Evolutionary conservation across 2,329 filamentous ascomycete species (phyloP).

Genomic region (Corynespora cassiicola): DNA sequence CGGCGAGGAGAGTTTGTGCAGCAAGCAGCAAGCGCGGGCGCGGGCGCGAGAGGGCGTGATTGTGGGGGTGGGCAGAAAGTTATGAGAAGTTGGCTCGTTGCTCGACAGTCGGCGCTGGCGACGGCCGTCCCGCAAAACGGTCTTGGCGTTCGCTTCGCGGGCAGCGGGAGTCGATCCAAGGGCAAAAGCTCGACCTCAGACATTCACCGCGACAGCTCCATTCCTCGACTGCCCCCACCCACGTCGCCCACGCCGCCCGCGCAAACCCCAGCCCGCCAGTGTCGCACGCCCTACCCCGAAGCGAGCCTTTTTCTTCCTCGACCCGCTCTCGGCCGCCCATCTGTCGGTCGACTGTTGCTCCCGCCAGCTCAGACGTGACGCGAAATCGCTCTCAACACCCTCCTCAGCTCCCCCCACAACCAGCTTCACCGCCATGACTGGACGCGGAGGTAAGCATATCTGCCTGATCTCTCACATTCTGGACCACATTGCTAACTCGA

Average conservation of each 20-base stretch:
- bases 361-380: no score
- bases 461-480: no score
- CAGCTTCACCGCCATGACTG: conserved; percentile 26
- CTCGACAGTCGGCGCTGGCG: no score
- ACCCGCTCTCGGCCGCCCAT: no score
- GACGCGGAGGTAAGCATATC: conserved; percentile 37
- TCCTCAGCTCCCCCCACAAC: conserved; percentile 5
- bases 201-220: conserved; percentile 20
- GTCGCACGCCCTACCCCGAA: no score
- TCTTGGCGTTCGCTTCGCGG: conserved; percentile 7
- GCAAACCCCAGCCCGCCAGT: no score
- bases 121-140: conserved; percentile 3
- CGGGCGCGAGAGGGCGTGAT: conserved; percentile 12
- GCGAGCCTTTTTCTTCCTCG: no score
- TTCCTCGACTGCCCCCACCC: conserved; percentile 16
- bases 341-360: no score
- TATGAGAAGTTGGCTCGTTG: no score
- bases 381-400: conserved; percentile 1
- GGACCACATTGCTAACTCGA: conserved; percentile 36
- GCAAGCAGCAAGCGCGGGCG: conserved; percentile 8
- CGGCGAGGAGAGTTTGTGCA: conserved; percentile 7
- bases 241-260: conserved; percentile 11
- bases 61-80: conserved; percentile 30
- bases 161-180: no score
- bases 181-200: no score